A percentile compares a stretch with the other conserved stretches of the same genome.
Conservation (phyloP, 352 stramenopile genomes). For the Pythium vanterpoolii region DNA sequence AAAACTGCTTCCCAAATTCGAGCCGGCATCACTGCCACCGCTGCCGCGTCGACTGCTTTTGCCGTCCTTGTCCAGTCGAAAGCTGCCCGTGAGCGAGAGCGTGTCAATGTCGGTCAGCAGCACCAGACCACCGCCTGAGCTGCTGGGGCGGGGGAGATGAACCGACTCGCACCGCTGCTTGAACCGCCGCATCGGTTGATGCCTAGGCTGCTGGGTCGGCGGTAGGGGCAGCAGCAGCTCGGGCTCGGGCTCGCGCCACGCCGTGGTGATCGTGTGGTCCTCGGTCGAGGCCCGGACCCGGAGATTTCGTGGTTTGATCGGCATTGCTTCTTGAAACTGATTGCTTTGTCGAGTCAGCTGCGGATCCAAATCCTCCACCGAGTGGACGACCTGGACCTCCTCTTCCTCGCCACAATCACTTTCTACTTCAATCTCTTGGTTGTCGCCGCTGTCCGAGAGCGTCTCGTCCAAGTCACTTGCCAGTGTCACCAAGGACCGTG, state of each 20-base stretch:
- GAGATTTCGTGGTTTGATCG: slow-evolving; percentile 11
- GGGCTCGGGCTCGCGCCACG: slow-evolving; percentile 17
- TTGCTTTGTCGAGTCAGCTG: neutral
- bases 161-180: slow-evolving; percentile 47
- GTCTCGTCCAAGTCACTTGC: slow-evolving; percentile 16
- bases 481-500: slow-evolving; percentile 19
- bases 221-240: slow-evolving; percentile 8
- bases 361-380: slow-evolving; percentile 16
- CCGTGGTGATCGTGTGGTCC: slow-evolving; percentile 21
- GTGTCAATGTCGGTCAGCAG: slow-evolving; percentile 64
- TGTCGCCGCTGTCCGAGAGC: slow-evolving; percentile 13
- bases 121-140: slow-evolving; percentile 35
- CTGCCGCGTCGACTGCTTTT: slow-evolving; percentile 15
- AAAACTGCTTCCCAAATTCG: slow-evolving; percentile 2
- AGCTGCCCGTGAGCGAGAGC: slow-evolving; percentile 57
- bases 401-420: slow-evolving; percentile 4
- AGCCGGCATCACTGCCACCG: slow-evolving; percentile 21
- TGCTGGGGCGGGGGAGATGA: neutral
- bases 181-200: slow-evolving; percentile 5
- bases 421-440: slow-evolving; percentile 3
- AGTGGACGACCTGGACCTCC: slow-evolving; percentile 11
- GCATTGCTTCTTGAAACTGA: neutral
- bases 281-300: slow-evolving; percentile 22
- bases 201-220: neutral
- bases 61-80: slow-evolving; percentile 30